phyloP scores from a whole-genome alignment of 1,139 yeast genomes.

The Yamadazyma triangularis region DNA sequence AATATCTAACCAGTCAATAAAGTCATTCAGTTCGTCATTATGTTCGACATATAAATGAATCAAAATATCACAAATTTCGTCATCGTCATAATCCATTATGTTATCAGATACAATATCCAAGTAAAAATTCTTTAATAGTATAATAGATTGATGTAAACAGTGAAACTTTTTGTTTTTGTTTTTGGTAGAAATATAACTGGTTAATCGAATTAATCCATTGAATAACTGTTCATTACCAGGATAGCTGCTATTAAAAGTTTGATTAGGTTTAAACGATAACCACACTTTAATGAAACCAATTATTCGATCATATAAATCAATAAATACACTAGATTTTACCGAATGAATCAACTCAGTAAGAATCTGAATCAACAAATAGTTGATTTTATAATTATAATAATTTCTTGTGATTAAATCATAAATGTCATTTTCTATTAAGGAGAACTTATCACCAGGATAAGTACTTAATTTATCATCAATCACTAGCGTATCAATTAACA shows the following conservation, averaged over 20 bases:
- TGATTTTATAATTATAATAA: constrained; percentile 22
- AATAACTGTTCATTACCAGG: constrained; percentile 31
- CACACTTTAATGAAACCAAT: constrained; percentile 18
- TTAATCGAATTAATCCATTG: constrained; percentile 14
- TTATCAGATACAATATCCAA: constrained; percentile 1
- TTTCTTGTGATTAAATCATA: constrained; percentile 5
- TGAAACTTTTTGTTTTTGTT: not conserved
- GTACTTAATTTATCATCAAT: not conserved
- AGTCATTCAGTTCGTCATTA: not conserved
- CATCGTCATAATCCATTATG: constrained; percentile 2
- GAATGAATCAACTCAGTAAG: constrained; percentile 11
- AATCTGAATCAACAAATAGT: constrained; percentile 19
- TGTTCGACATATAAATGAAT: not conserved
- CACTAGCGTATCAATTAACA: constrained; percentile 4
- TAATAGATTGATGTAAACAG: not conserved
- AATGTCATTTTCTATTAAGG: not conserved
- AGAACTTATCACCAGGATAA: not conserved
- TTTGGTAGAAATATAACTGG: constrained; percentile 1
- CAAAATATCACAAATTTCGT: constrained; percentile 1
- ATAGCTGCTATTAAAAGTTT: constrained; percentile 23
- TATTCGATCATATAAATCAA: constrained; percentile 1
- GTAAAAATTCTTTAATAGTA: constrained; percentile 1
- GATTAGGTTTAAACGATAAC: constrained; percentile 21
- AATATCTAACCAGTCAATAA: not conserved
- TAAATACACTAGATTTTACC: constrained; percentile 2